Base-by-base conservation (phyloP, 192 early-diverging fungal species). In the Backusella australiensis region DNA sequence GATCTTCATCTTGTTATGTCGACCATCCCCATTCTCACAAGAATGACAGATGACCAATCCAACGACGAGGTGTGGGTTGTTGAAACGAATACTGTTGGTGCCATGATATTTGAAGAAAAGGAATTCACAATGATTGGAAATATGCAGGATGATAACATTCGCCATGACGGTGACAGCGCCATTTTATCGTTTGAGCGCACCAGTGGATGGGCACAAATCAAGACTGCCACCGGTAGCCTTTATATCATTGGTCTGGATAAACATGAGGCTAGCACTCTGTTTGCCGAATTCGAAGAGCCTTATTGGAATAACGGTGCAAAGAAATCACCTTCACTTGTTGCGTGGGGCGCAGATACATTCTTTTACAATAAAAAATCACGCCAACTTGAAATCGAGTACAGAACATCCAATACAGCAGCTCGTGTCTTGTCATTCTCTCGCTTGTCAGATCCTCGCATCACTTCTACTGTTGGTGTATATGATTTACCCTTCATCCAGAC, bases 1-100 rank as follows among this genome's bases (percentile, higher is more conserved):
- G 87, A 89, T 5, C 75, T 90, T 34, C 85, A 85, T 23, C 74
- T 94, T 17, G 32, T 91, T 19, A 75, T 91, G 23, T 82, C 90
- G 0, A 89, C 91, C 0, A 75, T 89, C 1, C 91, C 91, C 6
- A 91, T 93, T 46, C 69, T 78, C 79, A 63, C 75, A 7, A 41
- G 67, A 38, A 78, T 69, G 42, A 68, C 75, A 8, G 29, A 52
- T 29, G 35, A 72, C 2, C 15, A 65, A 1, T 72, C 59, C 4
- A 83, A 77, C 6, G 80, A 83, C 12, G 91, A 93, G 72, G 79
- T 93, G 3, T 93, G 93, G 93, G 81, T 94, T 56, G 77, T 90
- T 0, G 85, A 89, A 36, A 77, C 83, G 34, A 89, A 90, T 38
- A 38, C 74, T 11, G 34, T 81, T 5, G 91, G 91, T 9, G 85